Evolutionary conservation across 192 early-diverging fungal species (phyloP).

Genomic region (Dissophora ornata): DNA sequence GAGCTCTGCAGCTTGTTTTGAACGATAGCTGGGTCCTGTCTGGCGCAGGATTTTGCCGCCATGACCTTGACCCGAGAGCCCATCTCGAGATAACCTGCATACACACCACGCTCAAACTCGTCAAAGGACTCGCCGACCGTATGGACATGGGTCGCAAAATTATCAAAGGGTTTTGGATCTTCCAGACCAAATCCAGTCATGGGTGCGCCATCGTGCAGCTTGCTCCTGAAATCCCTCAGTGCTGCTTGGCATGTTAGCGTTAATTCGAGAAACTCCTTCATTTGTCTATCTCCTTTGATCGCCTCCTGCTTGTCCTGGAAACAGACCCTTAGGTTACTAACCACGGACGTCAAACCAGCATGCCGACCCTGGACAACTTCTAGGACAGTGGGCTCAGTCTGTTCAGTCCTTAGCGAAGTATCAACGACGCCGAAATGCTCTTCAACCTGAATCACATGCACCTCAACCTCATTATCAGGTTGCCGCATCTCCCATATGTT

Average conservation of each 20-base stretch:
- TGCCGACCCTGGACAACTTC: conserved; percentile 28
- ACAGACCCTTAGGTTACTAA: conserved; percentile 27
- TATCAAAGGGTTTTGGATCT: conserved; percentile 27
- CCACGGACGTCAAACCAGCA: conserved; percentile 13
- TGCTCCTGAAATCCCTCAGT: conserved; percentile 13
- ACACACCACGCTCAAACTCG: conserved; percentile 6
- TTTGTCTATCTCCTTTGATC: conserved; percentile 43
- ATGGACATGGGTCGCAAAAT: conserved; percentile 6
- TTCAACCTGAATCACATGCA: conserved; percentile 7
- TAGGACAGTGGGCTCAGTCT: conserved; percentile 2
- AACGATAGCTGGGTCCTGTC: conserved; percentile 36
- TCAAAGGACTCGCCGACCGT: conserved; percentile 15
- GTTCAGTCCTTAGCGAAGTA: neutral
- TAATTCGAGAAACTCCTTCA: conserved; percentile 37
- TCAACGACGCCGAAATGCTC: neutral
- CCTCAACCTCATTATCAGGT: conserved; percentile 31
- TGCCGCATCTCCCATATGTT: conserved; percentile 43
- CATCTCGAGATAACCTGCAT: neutral
- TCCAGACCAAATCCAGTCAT: conserved; percentile 40
- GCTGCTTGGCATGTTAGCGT: conserved; percentile 29
- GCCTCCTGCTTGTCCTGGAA: conserved; percentile 38
- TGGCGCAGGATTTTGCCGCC: conserved; percentile 16
- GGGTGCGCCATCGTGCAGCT: conserved; percentile 17
- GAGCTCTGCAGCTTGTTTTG: conserved; percentile 28
- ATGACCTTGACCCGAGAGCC: conserved; percentile 25